Evolutionary conservation across 345 rosid genomes (phyloP), one percentile per base, ranked within the genome.

Genomic region (Lepidium didymum): DNA sequence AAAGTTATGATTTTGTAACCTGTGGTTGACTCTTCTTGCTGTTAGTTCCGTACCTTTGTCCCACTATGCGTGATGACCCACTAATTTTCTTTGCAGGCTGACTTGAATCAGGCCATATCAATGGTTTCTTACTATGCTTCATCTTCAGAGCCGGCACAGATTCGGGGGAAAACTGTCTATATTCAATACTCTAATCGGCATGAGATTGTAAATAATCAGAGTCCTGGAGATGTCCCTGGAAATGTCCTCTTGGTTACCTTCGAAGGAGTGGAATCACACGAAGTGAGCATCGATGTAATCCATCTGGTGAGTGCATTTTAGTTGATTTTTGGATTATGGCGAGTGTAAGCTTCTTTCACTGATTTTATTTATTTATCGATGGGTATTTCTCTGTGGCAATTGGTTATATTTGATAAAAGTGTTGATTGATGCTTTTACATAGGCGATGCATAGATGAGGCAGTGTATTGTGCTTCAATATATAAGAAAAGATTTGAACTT

Each of bases 111-210:
- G 77, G 97, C 99, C 47, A 94, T 94, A 76, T 85, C 87, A 4
- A 94, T 91, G 99, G 97, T 91, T 63, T 94, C 99, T 1, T 91
- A 91, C 74, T 91, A 91, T 67, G 97, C 97, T 51, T 91, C 99
- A 3, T 91, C 96, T n/a, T 91, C 96, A 5, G 97, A 94, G 69
- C 97, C 96, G 5, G 99, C 97, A 3, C 96, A 94, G 61, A 83
- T 91, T 75, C 95, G 99, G 15, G 97, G 99, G 2, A 91, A 94
- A 77, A 82, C 96, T 16, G 96, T 91, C 31, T 94, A 94, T 68
- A 91, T 91, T 69, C 99, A 94, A 71, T 91, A 94, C 73, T 94
- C 99, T 1, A 91, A 94, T 62, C 83, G 97, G 31, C 96, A 89
- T 76, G 99, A 94, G 58, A 94, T 94, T 60, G 97, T 94, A 41